Percentiles rank a stretch among this genome's conserved stretches.
phyloP scores from a whole-genome alignment of 2,329 filamentous ascomycete genomes.

The Colletotrichum sp. region DNA sequence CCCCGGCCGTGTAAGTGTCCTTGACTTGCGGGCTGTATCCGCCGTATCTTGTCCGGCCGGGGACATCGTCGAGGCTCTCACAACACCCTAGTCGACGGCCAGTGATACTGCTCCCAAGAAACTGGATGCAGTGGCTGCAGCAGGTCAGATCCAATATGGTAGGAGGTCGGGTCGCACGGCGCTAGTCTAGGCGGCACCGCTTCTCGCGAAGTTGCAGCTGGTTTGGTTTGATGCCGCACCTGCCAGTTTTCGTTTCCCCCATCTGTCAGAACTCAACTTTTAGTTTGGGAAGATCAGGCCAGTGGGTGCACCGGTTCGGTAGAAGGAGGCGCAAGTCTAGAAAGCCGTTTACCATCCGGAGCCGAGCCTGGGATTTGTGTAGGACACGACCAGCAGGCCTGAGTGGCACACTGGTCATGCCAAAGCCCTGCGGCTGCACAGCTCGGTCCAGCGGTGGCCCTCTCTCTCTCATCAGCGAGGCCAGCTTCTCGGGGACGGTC shows the following conservation, averaged over 20 bases:
- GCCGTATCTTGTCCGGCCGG: not conserved
- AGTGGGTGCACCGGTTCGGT: not conserved
- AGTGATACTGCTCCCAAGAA: not conserved
- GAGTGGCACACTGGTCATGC: not conserved
- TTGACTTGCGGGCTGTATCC: not conserved
- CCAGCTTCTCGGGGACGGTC: not conserved
- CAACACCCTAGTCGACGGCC: not conserved
- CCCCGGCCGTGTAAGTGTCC: not conserved
- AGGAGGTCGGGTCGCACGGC: conserved; percentile 17
- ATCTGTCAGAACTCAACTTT: conserved; percentile 11
- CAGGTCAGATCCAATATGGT: conserved; percentile 9
- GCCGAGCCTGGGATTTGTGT: not conserved
- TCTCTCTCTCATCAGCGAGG: not conserved
- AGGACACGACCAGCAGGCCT: not conserved
- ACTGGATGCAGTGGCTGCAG: conserved; percentile 2
- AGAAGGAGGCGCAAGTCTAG: not conserved
- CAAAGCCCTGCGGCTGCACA: conserved; percentile 1
- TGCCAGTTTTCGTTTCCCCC: not conserved
- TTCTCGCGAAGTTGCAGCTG: not conserved
- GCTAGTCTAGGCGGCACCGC: conserved; percentile 13
- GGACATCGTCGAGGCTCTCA: not conserved
- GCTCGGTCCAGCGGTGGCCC: conserved; percentile 10
- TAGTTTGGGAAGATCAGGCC: conserved; percentile 1
- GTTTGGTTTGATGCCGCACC: not conserved
- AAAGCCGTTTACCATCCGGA: not conserved